Base-by-base conservation (phyloP, 805 yeast species). In the Candida pini region DNA sequence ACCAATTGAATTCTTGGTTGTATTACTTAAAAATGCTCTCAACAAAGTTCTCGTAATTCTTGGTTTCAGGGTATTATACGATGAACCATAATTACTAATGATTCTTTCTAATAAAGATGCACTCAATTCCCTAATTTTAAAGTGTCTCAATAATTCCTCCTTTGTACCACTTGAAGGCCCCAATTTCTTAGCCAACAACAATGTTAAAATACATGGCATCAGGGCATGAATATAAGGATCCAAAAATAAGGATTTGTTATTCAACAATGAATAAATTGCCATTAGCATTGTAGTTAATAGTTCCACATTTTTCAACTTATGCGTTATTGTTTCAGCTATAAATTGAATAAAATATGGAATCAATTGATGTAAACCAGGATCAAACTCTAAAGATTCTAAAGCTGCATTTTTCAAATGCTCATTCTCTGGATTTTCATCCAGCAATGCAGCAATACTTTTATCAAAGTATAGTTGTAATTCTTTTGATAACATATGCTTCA, bases 271-370 rank as follows among this genome's bases (percentile, higher is more conserved):
- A 40, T 86, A 83, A 9, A 90, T 76, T 43, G 88, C 88, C 56
- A 87, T 94, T 40, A 92, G 64, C 86, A 90, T 88, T 5, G 95
- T 84, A 4, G 84, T 71, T 34, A 92, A 63, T 14, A 85, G 59
- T 4, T 72, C 73, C 29, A 84, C 66, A 51, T 82, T 81, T 48
- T 83, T 76, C 48, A 90, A 68, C 51, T 87, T 90, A 53, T 86
- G 81, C 1, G 97, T 86, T 37, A 92, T 78, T 47, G 94, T 95
- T 54, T 92, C 99, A 6, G 96, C 95, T 23, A 88, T 86, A 53
- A 92, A 89, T 54, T 92, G 97, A 33, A 92, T 89, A 49, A 92
- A 85, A 56, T 92, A 92, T 2, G 99, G 99, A 5, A 94, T 92
- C 32, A 92, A 63, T 60, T 92, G 99, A 64, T 92, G 98, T 38